These are phyloP conservation scores for Marasmius tenuissimus DNA, from an alignment of 1,284 basidiomycete genomes.

Conservation along the genomic window DNA sequence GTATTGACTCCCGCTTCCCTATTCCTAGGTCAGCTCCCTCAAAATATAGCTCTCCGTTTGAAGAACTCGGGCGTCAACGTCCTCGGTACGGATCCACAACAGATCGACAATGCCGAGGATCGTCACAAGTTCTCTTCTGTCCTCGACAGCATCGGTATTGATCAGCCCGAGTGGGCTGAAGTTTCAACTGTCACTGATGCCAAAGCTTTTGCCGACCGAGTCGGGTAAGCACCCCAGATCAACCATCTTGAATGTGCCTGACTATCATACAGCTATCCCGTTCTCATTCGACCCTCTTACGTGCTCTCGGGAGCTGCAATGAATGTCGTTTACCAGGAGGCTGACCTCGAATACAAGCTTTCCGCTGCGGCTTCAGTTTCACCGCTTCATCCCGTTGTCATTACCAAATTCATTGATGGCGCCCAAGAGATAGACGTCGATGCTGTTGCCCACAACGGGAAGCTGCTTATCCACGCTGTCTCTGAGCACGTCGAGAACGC, in stretches of 20 bases:
- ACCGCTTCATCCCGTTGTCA: slow-evolving; percentile 95
- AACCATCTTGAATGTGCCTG: not conserved
- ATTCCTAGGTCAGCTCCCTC: slow-evolving; percentile 81
- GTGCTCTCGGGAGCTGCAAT: slow-evolving; percentile 98
- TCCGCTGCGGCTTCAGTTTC: slow-evolving; percentile 95
- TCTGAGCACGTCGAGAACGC: slow-evolving; percentile 99
- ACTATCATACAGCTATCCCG: slow-evolving; percentile 73
- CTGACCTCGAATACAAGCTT: slow-evolving; percentile 87
- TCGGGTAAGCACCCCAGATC: slow-evolving; percentile 51
- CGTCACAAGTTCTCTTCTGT: slow-evolving; percentile 99
- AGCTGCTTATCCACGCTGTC: slow-evolving; percentile 93
- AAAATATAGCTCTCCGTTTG: slow-evolving; percentile 97
- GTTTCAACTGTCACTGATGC: slow-evolving; percentile 88
- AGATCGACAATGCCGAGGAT: slow-evolving; percentile 98
- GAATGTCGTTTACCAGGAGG: slow-evolving; percentile 97
- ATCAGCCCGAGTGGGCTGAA: slow-evolving; percentile 97
- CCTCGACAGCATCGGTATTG: slow-evolving; percentile 92
- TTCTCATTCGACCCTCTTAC: slow-evolving; percentile 95
- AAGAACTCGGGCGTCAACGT: slow-evolving; percentile 92
- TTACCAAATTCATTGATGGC: slow-evolving; percentile 98
- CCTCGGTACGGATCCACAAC: slow-evolving; percentile 92
- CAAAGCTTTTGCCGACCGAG: slow-evolving; percentile 87
- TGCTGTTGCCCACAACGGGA: slow-evolving; percentile 93
- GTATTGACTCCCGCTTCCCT: not conserved
- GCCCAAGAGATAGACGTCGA: slow-evolving; percentile 99